Conservation (phyloP, 2,329 filamentous ascomycete species). For the Colletotrichum salicis region DNA sequence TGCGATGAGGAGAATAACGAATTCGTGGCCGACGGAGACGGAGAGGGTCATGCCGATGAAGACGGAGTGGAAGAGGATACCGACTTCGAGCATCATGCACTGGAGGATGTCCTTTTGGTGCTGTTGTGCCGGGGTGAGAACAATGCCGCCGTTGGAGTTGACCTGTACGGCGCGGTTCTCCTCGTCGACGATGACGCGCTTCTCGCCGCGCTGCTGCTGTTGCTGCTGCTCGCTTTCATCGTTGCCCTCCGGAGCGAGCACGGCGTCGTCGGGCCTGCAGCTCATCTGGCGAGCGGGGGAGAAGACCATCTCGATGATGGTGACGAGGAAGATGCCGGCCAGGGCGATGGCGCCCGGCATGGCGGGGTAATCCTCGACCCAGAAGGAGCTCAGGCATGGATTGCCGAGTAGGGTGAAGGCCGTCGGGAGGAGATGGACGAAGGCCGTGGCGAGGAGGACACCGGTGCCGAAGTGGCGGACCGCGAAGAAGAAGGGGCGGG, state of each 20-base stretch:
- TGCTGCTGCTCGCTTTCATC: neutral
- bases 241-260: conserved; percentile 14
- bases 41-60: conserved; percentile 89
- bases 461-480: conserved; percentile 81
- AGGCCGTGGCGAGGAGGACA: conserved; percentile 79
- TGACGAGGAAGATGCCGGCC: conserved; percentile 80
- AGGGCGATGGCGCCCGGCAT: conserved; percentile 86
- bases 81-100: conserved; percentile 81
- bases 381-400: conserved; percentile 77
- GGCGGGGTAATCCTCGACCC: conserved; percentile 78
- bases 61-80: conserved; percentile 81
- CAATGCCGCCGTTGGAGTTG: conserved; percentile 30
- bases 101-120: conserved; percentile 75
- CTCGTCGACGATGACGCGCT: conserved; percentile 20
- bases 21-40: conserved; percentile 79
- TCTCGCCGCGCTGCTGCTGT: neutral
- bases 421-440: conserved; percentile 78
- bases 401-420: conserved; percentile 72
- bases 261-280: conserved; percentile 42
- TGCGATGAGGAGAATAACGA: conserved; percentile 81
- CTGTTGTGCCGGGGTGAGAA: conserved; percentile 62
- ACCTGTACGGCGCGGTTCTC: conserved; percentile 6
- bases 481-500: conserved; percentile 64
- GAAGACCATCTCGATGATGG: conserved; percentile 80
- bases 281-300: conserved; percentile 51